Conservation (phyloP, 208 protist genomes). For the Trypanosoma lewisi region DNA sequence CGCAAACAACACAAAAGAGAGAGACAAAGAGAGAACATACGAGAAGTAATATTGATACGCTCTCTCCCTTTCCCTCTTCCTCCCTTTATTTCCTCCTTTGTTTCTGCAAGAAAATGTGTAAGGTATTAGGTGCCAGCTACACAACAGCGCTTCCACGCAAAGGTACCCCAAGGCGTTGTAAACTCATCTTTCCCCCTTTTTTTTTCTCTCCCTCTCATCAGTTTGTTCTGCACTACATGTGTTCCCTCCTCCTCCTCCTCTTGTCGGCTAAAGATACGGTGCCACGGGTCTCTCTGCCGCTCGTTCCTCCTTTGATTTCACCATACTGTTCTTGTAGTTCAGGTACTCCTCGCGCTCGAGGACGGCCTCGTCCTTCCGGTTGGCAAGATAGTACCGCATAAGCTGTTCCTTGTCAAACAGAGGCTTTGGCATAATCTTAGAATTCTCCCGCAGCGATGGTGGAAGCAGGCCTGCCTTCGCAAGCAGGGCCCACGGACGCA, state of each 20-base stretch:
- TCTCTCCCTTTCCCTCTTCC: too few species aligned
- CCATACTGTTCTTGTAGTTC: slow-evolving; percentile 86
- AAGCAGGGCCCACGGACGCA: slow-evolving; percentile 81
- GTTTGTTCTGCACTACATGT: not conserved
- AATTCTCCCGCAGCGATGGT: slow-evolving; percentile 81
- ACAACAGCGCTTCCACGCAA: not conserved
- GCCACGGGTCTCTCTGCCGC: slow-evolving; percentile 73
- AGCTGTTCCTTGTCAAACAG: slow-evolving; percentile 91
- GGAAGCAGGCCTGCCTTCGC: slow-evolving; percentile 85
- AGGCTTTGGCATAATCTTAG: slow-evolving; percentile 87
- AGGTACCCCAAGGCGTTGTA: not conserved
- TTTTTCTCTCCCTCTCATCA: too few species aligned
- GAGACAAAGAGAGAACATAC: too few species aligned
- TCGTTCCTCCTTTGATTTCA: slow-evolving; percentile 74
- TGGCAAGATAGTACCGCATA: slow-evolving; percentile 86
- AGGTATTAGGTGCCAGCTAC: not conserved
- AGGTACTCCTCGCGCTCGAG: slow-evolving; percentile 74
- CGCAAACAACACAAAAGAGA: too few species aligned
- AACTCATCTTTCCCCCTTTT: not conserved
- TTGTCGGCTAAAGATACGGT: slow-evolving; percentile 56
- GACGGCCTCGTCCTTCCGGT: slow-evolving; percentile 67
- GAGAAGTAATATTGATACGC: too few species aligned
- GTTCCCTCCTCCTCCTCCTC: not conserved
- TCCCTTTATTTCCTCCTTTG: too few species aligned
- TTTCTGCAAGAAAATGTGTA: too few species aligned